Base-by-base conservation (phyloP, 2,329 filamentous ascomycete genomes). In the Alternaria arbusti region DNA sequence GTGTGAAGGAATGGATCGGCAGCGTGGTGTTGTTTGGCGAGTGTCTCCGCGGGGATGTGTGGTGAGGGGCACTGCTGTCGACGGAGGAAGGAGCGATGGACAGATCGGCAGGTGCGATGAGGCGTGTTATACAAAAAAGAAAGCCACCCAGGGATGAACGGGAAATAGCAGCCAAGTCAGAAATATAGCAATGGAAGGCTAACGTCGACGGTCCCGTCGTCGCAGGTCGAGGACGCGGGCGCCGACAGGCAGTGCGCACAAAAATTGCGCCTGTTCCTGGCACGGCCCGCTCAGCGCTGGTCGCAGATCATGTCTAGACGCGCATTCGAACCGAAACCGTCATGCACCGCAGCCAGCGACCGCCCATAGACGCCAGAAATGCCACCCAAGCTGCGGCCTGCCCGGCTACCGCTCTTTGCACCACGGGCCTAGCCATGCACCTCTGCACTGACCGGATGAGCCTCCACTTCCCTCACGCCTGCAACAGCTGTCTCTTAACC, bases 261-360 rank as follows among this genome's bases (percentile, higher is more conserved):
- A 69, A 67, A 68, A 64, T 67, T 68, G 60, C 59, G 63, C 54
- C 51, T 65, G 67, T 67, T 54, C 66, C 66, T 68, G 66, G 64
- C 61, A 51, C 67, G 67, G 67, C 57, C 59, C 59, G 67, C 49
- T 36, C 49, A 23, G 22, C 20, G 20, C 65, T 55, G 55, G 36
- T 59, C 49, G 67, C 67, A 67, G 65, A 67, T 65, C 59, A 51
- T 54, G 51, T 36, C 61, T 44, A 60, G 50, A 28, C 44, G 47
- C 55, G 57, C 51, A 57, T 36, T 57, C 22, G 49, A 52, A 7
- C 54, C 59, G 32, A 57, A 52, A 52, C 17, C 26, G 49, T 50
- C 22, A 40, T 46, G 17, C 17, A 26, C 30, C 45, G 55, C 60
- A 58, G 54, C 54, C 55, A 63, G 20, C 46, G 44, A 54, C 65